These are phyloP conservation scores for Tuber microsphaerosporum DNA, from an alignment of 495 filamentous ascomycete genomes.

Conservation along the genomic window DNA sequence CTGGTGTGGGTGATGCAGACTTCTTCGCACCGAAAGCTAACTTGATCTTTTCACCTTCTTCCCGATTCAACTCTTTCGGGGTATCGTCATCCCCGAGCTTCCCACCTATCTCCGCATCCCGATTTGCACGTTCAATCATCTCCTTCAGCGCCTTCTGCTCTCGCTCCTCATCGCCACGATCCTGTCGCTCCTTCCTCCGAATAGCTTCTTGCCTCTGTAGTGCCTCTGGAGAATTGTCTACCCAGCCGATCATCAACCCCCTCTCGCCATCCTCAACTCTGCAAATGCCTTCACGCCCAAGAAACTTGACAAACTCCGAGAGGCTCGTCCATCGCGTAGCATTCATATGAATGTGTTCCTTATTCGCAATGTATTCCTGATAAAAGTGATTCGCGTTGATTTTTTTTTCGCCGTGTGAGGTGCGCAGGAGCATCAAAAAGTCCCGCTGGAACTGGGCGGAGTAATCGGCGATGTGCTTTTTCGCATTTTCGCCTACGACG, in stretches of 20 bases:
- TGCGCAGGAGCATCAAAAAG: slow-evolving; percentile 67
- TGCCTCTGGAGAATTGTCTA: slow-evolving; percentile 81
- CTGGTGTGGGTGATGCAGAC: not conserved
- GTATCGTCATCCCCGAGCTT: slow-evolving; percentile 47
- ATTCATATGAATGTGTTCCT: slow-evolving; percentile 90
- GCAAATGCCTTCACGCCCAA: slow-evolving; percentile 78
- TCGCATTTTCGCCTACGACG: slow-evolving; percentile 73
- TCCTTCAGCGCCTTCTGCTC: slow-evolving; percentile 71
- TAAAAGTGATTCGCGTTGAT: slow-evolving; percentile 88
- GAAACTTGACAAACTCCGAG: slow-evolving; percentile 77
- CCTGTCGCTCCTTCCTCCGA: slow-evolving; percentile 71
- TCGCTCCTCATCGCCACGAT: slow-evolving; percentile 81
- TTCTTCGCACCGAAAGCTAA: slow-evolving; percentile 56
- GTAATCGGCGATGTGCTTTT: slow-evolving; percentile 70
- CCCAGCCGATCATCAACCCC: slow-evolving; percentile 77
- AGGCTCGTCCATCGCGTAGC: slow-evolving; percentile 76
- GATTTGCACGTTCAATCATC: slow-evolving; percentile 69
- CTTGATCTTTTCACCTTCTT: slow-evolving; percentile 77
- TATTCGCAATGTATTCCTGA: slow-evolving; percentile 72
- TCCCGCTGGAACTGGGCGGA: slow-evolving; percentile 68
- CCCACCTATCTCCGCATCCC: slow-evolving; percentile 49
- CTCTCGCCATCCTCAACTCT: slow-evolving; percentile 84
- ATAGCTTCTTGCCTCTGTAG: slow-evolving; percentile 71
- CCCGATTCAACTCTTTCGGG: slow-evolving; percentile 54
- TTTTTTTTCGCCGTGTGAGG: slow-evolving; percentile 76